These are phyloP conservation scores for Marchantia polymorpha DNA, from an alignment of 225 moss, liverwort and hornwort genomes.

Conservation along the genomic window DNA sequence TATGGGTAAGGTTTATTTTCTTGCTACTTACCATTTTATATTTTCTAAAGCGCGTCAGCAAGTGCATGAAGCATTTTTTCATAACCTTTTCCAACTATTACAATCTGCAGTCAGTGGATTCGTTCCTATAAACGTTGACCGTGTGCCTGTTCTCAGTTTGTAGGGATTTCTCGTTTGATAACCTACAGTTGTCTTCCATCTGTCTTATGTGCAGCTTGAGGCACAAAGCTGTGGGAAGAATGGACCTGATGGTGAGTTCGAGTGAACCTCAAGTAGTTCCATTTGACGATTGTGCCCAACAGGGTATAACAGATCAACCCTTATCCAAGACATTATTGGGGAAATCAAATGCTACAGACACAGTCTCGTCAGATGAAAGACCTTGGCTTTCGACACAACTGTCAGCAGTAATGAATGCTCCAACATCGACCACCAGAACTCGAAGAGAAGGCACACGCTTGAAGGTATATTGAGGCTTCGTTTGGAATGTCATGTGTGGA, in stretches of 20 bases:
- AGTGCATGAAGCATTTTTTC: not conserved
- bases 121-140: not conserved
- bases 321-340: not conserved
- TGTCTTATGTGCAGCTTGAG: slow-evolving; percentile 43
- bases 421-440: not conserved
- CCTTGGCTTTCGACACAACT: not conserved
- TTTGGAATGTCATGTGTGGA: not conserved
- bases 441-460: slow-evolving; percentile 27
- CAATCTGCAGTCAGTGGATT: not conserved
- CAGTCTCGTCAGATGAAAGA: not conserved
- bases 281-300: slow-evolving; percentile 25
- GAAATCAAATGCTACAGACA: not conserved
- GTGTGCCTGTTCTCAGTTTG: not conserved
- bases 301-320: slow-evolving; percentile 4
- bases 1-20: slow-evolving; percentile 62
- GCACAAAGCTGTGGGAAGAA: slow-evolving; percentile 34
- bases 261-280: slow-evolving; percentile 23
- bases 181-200: not conserved
- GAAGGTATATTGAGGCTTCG: slow-evolving; percentile 25
- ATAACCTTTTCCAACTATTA: too few species aligned
- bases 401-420: not conserved
- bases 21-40: not conserved
- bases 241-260: slow-evolving; percentile 28
- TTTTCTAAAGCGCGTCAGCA: not conserved
- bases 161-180: not conserved